Conservation (phyloP, 768 basidiomycete species). For the Mycena amicta region DNA sequence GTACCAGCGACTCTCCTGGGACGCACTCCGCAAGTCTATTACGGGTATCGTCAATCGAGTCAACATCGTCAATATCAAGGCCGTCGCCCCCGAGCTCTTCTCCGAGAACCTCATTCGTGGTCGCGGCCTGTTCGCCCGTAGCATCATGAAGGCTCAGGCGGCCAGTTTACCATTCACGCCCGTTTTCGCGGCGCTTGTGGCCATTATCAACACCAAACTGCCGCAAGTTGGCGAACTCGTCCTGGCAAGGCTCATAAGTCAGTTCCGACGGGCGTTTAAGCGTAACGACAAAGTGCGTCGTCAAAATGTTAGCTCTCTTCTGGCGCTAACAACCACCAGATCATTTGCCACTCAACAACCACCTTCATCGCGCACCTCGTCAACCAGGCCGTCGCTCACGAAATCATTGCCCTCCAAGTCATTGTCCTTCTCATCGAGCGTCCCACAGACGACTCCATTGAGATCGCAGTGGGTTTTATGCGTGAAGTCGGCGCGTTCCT, state of each 20-base stretch:
- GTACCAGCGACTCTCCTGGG: constrained; percentile 96
- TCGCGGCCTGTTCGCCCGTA: constrained; percentile 87
- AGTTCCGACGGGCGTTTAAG: constrained; percentile 93
- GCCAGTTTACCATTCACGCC: constrained; percentile 97
- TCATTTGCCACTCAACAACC: constrained; percentile 89
- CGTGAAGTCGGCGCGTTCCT: constrained; percentile 97
- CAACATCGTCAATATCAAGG: constrained; percentile 95
- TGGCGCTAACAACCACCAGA: constrained; percentile 46
- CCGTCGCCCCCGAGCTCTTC: constrained; percentile 88
- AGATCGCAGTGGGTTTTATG: constrained; percentile 97
- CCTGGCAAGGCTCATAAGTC: constrained; percentile 85
- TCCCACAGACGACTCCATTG: constrained; percentile 96
- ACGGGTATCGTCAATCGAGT: constrained; percentile 99
- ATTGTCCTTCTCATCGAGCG: constrained; percentile 93
- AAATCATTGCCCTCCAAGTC: constrained; percentile 93
- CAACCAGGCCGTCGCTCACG: constrained; percentile 92
- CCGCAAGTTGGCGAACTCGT: constrained; percentile 95
- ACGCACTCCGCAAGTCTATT: constrained; percentile 94
- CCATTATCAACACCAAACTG: constrained; percentile 95
- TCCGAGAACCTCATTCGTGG: constrained; percentile 93
- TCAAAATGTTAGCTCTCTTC: not conserved
- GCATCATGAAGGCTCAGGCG: constrained; percentile 97
- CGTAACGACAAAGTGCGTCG: constrained; percentile 92
- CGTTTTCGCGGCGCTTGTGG: constrained; percentile 91
- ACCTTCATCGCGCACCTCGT: constrained; percentile 91